These are phyloP conservation scores for Rhizophlyctis rosea DNA, from an alignment of 192 early-diverging fungal genomes.

Conservation along the genomic window DNA sequence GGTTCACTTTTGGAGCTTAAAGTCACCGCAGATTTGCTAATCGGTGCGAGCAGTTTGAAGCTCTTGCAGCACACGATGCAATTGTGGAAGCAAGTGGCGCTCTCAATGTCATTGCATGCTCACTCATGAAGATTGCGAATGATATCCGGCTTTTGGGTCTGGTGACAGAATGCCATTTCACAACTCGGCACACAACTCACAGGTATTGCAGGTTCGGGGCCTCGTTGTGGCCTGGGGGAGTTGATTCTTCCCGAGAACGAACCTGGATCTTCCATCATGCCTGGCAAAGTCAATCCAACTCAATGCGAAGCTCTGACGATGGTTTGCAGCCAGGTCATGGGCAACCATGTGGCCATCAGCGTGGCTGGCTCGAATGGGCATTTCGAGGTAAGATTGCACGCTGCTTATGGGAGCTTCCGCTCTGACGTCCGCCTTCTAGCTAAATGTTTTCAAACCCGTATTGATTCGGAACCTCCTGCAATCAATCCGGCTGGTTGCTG, in stretches of 20 bases:
- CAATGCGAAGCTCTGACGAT: constrained; percentile 99
- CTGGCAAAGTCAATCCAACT: constrained; percentile 99
- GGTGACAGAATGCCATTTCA: no score
- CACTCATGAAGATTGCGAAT: constrained; percentile 99
- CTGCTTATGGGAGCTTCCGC: background rate
- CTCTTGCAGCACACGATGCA: constrained; percentile 96
- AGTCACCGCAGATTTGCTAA: background rate
- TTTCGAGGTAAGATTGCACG: constrained; percentile 69
- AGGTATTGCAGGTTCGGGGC: constrained; percentile 85
- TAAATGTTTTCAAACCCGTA: constrained; percentile 99
- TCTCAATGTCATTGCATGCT: constrained; percentile 90
- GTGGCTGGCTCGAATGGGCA: constrained; percentile 93
- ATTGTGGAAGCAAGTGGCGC: constrained; percentile 94
- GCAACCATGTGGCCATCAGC: constrained; percentile 91
- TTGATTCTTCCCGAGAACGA: constrained; percentile 96
- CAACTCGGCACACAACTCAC: no score
- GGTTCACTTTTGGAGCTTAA: background rate
- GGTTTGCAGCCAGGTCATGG: constrained; percentile 98
- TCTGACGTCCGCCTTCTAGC: constrained; percentile 32
- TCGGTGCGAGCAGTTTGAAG: constrained; percentile 72
- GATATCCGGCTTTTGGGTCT: constrained; percentile 86
- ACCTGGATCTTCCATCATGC: constrained; percentile 99
- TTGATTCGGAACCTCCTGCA: constrained; percentile 96
- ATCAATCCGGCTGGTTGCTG: constrained; percentile 79
- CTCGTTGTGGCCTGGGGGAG: constrained; percentile 96